A percentile compares a stretch with the other conserved stretches of the same genome.
phyloP scores from a whole-genome alignment of 1,139 yeast species.

The Taphrina betulina region DNA sequence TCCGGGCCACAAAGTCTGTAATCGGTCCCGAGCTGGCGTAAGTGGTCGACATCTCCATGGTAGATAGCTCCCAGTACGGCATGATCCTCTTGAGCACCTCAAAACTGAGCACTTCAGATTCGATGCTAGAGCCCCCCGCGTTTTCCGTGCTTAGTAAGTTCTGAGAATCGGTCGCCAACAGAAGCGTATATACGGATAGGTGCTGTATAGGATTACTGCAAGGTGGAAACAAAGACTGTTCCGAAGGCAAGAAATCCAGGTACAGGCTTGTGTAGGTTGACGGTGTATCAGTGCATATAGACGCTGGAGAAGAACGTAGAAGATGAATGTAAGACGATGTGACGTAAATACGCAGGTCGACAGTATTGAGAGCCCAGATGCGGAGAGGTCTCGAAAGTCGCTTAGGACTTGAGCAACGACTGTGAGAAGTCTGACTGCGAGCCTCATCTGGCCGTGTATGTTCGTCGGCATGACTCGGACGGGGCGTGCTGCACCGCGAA shows the following conservation, averaged over 20 bases:
- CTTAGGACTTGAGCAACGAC: background rate
- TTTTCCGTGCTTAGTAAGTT: slow-evolving; percentile 6
- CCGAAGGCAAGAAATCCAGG: slow-evolving; percentile 4
- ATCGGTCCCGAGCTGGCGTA: slow-evolving; percentile 9
- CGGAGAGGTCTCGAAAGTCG: slow-evolving; percentile 11
- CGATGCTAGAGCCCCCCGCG: slow-evolving; percentile 13
- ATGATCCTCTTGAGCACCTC: slow-evolving; percentile 13
- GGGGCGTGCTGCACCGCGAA: background rate
- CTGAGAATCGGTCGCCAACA: slow-evolving; percentile 10
- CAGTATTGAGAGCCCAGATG: slow-evolving; percentile 6
- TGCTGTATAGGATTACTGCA: slow-evolving; percentile 7
- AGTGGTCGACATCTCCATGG: slow-evolving; percentile 13
- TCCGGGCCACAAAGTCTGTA: slow-evolving; percentile 13
- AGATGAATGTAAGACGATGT: slow-evolving; percentile 1
- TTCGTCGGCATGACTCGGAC: no score
- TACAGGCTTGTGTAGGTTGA: slow-evolving; percentile 5
- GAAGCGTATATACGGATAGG: slow-evolving; percentile 1
- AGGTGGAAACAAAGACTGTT: background rate
- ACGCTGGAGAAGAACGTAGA: background rate
- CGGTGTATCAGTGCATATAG: slow-evolving; percentile 4
- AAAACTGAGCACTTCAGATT: slow-evolving; percentile 10
- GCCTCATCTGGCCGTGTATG: background rate
- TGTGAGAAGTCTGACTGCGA: no score
- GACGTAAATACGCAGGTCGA: slow-evolving; percentile 13
- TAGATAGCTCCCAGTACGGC: slow-evolving; percentile 19